Evolutionary conservation across 106 monocot species (phyloP).

Genomic region (Posidonia australis): DNA sequence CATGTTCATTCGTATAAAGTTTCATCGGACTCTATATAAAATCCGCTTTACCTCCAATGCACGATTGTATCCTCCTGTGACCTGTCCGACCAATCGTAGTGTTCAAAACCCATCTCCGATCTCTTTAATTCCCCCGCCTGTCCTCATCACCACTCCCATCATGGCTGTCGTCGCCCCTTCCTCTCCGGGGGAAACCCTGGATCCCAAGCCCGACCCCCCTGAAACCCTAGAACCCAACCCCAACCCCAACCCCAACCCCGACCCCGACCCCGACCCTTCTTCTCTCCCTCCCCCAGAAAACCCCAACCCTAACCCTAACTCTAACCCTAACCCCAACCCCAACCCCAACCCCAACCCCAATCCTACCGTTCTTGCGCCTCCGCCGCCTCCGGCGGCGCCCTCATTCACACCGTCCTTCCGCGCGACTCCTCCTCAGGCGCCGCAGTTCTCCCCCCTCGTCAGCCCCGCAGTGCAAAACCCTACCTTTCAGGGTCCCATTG

Average conservation of each 20-base stretch:
- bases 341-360: slow-evolving; percentile 13
- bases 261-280: not conserved
- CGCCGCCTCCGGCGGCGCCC: slow-evolving; percentile 34
- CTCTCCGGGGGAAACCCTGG: slow-evolving; percentile 20
- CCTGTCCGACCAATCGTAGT: not conserved
- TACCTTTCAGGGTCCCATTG: slow-evolving; percentile 7
- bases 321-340: no score
- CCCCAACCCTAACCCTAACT: no score
- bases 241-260: slow-evolving; percentile 8
- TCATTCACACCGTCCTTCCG: slow-evolving; percentile 59
- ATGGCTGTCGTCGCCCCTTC: slow-evolving; percentile 40
- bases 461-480: slow-evolving; percentile 29
- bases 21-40: no score
- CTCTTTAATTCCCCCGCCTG: no score
- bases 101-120: not conserved
- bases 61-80: no score
- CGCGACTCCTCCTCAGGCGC: slow-evolving; percentile 21
- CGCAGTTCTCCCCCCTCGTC: slow-evolving; percentile 28
- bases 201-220: slow-evolving; percentile 15
- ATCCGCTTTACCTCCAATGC: no score
- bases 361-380: slow-evolving; percentile 7
- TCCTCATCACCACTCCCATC: not conserved
- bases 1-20: no score
- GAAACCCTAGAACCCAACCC: slow-evolving; percentile 6
- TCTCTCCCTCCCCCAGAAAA: not conserved